Evolutionary conservation across 1,284 basidiomycete genomes (phyloP).

Genomic region (Ceratobasidium sp.): DNA sequence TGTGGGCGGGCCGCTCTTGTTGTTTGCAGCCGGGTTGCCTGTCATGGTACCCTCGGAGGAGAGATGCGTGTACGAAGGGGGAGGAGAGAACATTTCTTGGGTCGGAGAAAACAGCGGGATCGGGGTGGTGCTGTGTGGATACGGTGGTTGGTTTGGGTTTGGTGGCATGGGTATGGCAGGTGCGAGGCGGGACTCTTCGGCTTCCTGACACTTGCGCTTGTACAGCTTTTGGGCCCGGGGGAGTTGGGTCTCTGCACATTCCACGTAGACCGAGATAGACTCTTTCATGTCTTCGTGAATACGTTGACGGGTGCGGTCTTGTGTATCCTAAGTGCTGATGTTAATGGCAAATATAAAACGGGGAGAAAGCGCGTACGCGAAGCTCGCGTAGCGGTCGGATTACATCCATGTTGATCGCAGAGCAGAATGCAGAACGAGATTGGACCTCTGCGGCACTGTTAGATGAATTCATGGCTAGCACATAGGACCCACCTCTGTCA

Average conservation of each 20-base stretch:
- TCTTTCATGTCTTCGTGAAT: constrained; percentile 89
- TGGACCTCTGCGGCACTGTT: constrained; percentile 71
- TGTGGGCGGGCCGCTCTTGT: constrained; percentile 28
- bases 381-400: constrained; percentile 72
- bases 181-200: constrained; percentile 66
- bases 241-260: constrained; percentile 78
- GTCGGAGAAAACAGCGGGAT: constrained; percentile 17
- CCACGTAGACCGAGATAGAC: constrained; percentile 75
- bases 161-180: constrained; percentile 23
- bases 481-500: constrained; percentile 68
- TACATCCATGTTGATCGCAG: constrained; percentile 75
- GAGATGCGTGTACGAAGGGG: constrained; percentile 34
- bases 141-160: neutral
- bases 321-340: constrained; percentile 70
- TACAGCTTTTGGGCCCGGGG: constrained; percentile 83
- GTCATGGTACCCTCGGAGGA: constrained; percentile 58
- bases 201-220: constrained; percentile 81
- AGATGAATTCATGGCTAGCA: constrained; percentile 24
- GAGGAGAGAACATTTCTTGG: constrained; percentile 50
- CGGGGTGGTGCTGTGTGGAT: constrained; percentile 1
- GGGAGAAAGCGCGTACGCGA: constrained; percentile 62
- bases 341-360: constrained; percentile 42
- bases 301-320: constrained; percentile 87
- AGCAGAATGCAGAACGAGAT: constrained; percentile 77
- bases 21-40: neutral